A percentile compares a stretch with the other conserved stretches of the same genome.
Conservation (phyloP, 108 stramenopile species). For the Schizochytrium sp. region DNA sequence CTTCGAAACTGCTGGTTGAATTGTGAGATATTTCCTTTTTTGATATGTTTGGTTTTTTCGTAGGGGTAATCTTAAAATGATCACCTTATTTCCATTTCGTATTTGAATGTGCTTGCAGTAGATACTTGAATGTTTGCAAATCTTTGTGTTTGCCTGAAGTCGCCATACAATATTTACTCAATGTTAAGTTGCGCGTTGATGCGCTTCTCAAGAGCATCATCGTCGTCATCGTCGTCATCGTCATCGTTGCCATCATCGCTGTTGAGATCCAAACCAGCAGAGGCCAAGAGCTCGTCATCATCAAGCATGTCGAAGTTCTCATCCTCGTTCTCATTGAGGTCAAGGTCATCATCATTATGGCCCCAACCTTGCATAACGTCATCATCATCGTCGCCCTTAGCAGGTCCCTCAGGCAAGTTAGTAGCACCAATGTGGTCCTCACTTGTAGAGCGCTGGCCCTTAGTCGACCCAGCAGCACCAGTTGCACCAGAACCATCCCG, state of each 20-base stretch:
- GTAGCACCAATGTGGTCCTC: background rate
- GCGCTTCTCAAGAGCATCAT: constrained; percentile 18
- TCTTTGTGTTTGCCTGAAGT: too few relatives aligned
- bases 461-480: background rate
- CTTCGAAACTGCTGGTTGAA: too few relatives aligned
- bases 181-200: constrained; percentile 55
- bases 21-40: too few relatives aligned
- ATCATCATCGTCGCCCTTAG: background rate
- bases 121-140: too few relatives aligned
- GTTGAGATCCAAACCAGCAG: constrained; percentile 40
- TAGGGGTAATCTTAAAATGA: background rate
- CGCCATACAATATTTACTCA: background rate
- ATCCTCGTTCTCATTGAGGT: constrained; percentile 42
- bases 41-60: too few relatives aligned
- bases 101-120: too few relatives aligned
- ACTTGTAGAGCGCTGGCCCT: background rate
- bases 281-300: constrained; percentile 55
- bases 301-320: constrained; percentile 61
- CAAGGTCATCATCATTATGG: constrained; percentile 44
- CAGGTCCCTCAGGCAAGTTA: background rate
- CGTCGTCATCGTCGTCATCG: constrained; percentile 54
- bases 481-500: background rate
- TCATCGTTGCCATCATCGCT: constrained; percentile 42
- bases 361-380: background rate
- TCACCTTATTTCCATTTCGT: background rate